These are phyloP conservation scores for Hemerocallis citrina DNA, from an alignment of 106 monocot species.

Conservation along the genomic window DNA sequence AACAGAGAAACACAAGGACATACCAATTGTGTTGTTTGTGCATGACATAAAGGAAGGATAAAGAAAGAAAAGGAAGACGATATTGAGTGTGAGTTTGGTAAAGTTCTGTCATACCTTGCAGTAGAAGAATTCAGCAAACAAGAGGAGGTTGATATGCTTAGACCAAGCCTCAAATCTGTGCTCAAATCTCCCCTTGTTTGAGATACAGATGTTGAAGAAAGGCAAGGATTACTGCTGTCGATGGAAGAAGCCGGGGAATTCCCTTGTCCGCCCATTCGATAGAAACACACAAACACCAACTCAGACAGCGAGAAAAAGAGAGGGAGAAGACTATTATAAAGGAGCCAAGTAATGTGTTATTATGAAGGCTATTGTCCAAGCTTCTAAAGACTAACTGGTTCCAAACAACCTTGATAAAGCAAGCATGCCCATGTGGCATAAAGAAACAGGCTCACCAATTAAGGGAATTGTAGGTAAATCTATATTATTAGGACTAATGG, in stretches of 20 bases:
- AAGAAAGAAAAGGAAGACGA: too few species aligned
- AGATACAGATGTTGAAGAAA: constrained; percentile 23
- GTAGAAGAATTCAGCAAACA: not conserved
- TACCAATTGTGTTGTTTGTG: too few species aligned
- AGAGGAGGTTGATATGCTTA: constrained; percentile 22
- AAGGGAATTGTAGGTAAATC: too few species aligned
- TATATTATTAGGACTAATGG: too few species aligned
- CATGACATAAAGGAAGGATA: too few species aligned
- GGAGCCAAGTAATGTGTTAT: too few species aligned
- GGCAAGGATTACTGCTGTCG: constrained; percentile 44
- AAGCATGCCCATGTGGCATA: too few species aligned
- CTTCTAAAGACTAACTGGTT: not conserved
- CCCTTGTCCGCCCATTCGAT: constrained; percentile 15
- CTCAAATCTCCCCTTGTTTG: constrained; percentile 21
- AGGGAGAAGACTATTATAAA: constrained; percentile 2
- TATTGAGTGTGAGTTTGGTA: not conserved
- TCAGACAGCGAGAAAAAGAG: too few species aligned
- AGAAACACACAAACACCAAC: too few species aligned
- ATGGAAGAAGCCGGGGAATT: constrained; percentile 44
- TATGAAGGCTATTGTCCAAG: not conserved
- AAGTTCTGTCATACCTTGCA: constrained; percentile 15
- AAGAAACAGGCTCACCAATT: too few species aligned
- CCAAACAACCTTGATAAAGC: not conserved
- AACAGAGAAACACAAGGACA: too few species aligned
- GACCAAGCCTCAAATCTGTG: constrained; percentile 53